These are phyloP conservation scores for Pleurotus eryngii DNA, from an alignment of 768 basidiomycete species.

Conservation along the genomic window DNA sequence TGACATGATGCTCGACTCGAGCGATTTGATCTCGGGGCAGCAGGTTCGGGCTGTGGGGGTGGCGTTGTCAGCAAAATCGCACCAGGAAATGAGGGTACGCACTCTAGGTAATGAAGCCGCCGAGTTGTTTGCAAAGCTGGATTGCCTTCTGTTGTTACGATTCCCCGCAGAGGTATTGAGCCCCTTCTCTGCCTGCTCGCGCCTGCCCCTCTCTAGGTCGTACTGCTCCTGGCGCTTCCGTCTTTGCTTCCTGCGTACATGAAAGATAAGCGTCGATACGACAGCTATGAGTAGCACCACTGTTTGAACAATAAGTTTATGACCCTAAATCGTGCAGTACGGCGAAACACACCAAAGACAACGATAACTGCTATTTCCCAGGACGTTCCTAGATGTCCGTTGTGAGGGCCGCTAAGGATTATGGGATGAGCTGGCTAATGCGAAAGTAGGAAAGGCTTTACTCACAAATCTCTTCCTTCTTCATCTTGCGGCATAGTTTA, in stretches of 20 bases:
- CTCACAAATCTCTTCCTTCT: not conserved
- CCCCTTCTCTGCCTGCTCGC: not conserved
- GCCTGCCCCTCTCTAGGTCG: slow-evolving; percentile 1
- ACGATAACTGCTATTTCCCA: slow-evolving; percentile 27
- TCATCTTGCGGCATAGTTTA: not conserved
- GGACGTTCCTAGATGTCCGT: slow-evolving; percentile 18
- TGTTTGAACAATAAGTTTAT: not conserved
- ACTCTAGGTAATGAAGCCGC: not conserved
- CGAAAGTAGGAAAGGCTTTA: not conserved
- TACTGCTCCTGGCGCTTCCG: slow-evolving; percentile 6
- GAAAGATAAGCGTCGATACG: slow-evolving; percentile 16
- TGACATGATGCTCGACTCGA: slow-evolving; percentile 10
- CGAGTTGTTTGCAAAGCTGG: not conserved
- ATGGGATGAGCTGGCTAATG: not conserved
- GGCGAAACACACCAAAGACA: slow-evolving; percentile 15
- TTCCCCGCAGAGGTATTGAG: slow-evolving; percentile 4
- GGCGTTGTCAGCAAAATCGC: not conserved
- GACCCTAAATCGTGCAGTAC: not conserved
- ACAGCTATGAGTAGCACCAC: slow-evolving; percentile 17
- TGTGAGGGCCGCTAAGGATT: not conserved
- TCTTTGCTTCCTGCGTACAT: slow-evolving; percentile 12
- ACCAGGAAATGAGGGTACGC: not conserved
- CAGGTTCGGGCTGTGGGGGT: slow-evolving; percentile 5
- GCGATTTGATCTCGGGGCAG: slow-evolving; percentile 2
- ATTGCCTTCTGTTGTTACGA: slow-evolving; percentile 23